Conservation (phyloP, 306 rosid genomes). For the Prunus padus region DNA sequence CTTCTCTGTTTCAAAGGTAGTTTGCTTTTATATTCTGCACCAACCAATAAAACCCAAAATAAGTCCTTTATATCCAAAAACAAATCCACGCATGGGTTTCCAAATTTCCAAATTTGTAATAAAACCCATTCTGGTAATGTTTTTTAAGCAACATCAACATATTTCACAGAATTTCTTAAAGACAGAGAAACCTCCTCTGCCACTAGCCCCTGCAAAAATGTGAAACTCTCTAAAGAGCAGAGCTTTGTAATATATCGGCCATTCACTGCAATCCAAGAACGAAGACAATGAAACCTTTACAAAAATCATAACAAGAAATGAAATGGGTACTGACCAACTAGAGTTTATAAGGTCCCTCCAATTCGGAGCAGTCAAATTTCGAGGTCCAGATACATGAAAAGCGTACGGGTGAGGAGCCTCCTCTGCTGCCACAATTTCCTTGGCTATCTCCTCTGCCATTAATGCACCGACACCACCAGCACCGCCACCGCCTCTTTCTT, state of each 20-base stretch:
- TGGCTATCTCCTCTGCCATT: slow-evolving; percentile 38
- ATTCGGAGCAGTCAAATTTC: slow-evolving; percentile 65
- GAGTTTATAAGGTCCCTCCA: slow-evolving; percentile 83
- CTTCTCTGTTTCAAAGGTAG: background rate
- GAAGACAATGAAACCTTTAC: background rate
- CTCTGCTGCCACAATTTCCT: slow-evolving; percentile 11
- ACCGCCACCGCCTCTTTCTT: slow-evolving; percentile 1
- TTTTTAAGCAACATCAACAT: slow-evolving; percentile 1
- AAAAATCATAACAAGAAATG: background rate
- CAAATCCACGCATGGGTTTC: background rate
- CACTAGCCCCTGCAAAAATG: background rate
- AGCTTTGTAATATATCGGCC: background rate
- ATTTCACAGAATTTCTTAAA: background rate
- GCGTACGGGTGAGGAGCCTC: slow-evolving; percentile 70
- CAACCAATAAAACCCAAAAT: background rate
- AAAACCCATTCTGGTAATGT: slow-evolving; percentile 21
- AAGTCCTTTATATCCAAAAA: background rate
- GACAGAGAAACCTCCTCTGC: background rate
- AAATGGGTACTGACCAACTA: slow-evolving; percentile 65
- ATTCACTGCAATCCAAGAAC: no score
- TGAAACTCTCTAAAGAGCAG: background rate
- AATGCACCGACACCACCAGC: slow-evolving; percentile 8
- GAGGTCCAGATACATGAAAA: slow-evolving; percentile 93
- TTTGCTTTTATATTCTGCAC: background rate
- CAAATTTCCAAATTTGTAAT: background rate